phyloP scores from a whole-genome alignment of 257 asterid genomes.

The Jacaranda mimosifolia region DNA sequence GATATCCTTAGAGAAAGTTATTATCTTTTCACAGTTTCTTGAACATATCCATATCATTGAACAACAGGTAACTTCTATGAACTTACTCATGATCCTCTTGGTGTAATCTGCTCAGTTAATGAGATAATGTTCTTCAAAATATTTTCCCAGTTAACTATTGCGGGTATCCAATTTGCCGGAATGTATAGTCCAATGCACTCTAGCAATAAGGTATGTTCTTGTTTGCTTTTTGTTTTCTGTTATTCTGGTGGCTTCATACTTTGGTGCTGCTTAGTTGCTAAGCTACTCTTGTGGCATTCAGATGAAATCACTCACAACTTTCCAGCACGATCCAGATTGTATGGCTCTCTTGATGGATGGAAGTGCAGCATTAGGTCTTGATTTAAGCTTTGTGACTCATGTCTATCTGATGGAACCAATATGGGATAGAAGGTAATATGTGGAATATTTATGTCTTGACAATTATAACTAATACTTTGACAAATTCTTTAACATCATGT shows the following conservation, averaged over 20 bases:
- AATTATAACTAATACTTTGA: conserved; percentile 1
- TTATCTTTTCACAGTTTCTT: conserved; percentile 95
- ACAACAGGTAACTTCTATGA: conserved; percentile 73
- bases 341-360: conserved; percentile 99
- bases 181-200: conserved; percentile 97
- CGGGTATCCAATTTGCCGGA: conserved; percentile 81
- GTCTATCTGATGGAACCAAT: conserved; percentile 98
- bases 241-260: conserved; percentile 9
- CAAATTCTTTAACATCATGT: background rate
- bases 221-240: conserved; percentile 25
- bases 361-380: conserved; percentile 99
- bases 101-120: conserved; percentile 37
- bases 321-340: conserved; percentile 89
- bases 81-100: conserved; percentile 30
- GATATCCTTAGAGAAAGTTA: conserved; percentile 71
- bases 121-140: conserved; percentile 29
- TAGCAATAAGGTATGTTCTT: conserved; percentile 63
- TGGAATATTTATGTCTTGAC: conserved; percentile 19
- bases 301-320: conserved; percentile 84
- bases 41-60: conserved; percentile 95
- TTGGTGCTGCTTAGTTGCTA: conserved; percentile 36
- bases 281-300: conserved; percentile 46
- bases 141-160: conserved; percentile 65
- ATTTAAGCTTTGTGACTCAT: conserved; percentile 92
- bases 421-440: conserved; percentile 93